Evolutionary conservation across 805 yeast species (phyloP), one percentile per base, ranked within the genome.

Genomic region (Yueomyces sinensis): DNA sequence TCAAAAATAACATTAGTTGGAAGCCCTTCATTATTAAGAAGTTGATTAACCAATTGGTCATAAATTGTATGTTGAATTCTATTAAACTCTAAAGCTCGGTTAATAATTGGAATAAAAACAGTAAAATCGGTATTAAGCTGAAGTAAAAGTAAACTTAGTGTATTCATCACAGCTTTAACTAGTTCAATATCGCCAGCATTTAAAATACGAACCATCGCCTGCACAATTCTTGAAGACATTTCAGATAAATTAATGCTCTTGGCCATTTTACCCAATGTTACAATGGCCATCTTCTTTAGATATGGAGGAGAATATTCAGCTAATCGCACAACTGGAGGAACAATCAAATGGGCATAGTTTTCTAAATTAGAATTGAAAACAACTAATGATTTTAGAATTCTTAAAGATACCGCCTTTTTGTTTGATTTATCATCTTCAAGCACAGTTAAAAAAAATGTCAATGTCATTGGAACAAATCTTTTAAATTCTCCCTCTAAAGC

Each of bases 401-500:
- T 76, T 20, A 78, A 59, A 0, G 89, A 70, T 0, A 82, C 74
- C 25, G 69, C 67, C 25, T 72, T 63, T 24, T 74, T 73, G 1
- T 67, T 65, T 0, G 83, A 68, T 38, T 69, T 74, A 39, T 79
- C 91, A 34, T 72, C 73, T 35, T 82, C 93, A 33, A 91, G 63
- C 4, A 83, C 79, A 32, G 77, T 76, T 30, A 91, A 61, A 49
- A 91, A 65, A 29, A 82, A 61, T 0, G 91, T 82, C 29, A 91
- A 65, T 2, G 91, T 72, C 18, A 74, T 74, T 1, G 95, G 82
- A 39, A 91, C 63, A 50, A 79, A 78, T 54, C 77, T 66, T 46
- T 84, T 91, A 62, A 91, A 91, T 50, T 91, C 98, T 6, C 94
- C 93, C 37, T 84, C 94, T 33, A 91, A 62, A 0, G 96, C 86